Evolutionary conservation across 2,329 filamentous ascomycete genomes (phyloP).

Genomic region (Lachnellula arida): DNA sequence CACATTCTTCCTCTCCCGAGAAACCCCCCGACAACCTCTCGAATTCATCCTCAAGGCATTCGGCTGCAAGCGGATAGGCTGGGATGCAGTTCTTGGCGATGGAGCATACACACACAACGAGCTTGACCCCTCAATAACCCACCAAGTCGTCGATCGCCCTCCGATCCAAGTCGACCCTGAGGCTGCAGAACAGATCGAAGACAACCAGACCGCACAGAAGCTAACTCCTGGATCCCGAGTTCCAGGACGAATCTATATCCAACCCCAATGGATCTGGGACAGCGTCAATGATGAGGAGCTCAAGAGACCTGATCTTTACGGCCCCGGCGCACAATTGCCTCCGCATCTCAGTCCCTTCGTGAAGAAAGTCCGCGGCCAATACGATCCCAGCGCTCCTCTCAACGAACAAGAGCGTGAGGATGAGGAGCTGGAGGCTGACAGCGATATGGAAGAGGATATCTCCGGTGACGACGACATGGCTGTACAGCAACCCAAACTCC

Average conservation of each 20-base stretch:
- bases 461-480: conserved; percentile 40
- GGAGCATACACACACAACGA: conserved; percentile 91
- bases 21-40: conserved; percentile 83
- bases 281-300: conserved; percentile 89
- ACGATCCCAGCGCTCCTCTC: conserved; percentile 82
- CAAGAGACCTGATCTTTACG: conserved; percentile 81
- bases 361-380: conserved; percentile 77
- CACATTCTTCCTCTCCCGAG: conserved; percentile 89
- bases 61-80: conserved; percentile 92
- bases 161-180: conserved; percentile 56
- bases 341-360: conserved; percentile 97
- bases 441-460: conserved; percentile 41
- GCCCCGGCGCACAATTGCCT: conserved; percentile 81
- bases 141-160: conserved; percentile 92
- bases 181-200: conserved; percentile 47
- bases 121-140: conserved; percentile 81
- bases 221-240: conserved; percentile 64
- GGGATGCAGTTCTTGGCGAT: conserved; percentile 86
- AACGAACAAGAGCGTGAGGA: conserved; percentile 85
- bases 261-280: conserved; percentile 99
- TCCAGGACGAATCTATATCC: conserved; percentile 87
- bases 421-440: conserved; percentile 70
- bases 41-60: conserved; percentile 93
- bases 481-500: conserved; percentile 41
- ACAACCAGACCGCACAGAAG: conserved; percentile 59